Percentiles rank a stretch among this genome's conserved stretches.
These are phyloP conservation scores for Fusarium pseudocircinatum DNA, from an alignment of 2,329 filamentous ascomycete genomes.

Conservation along the genomic window DNA sequence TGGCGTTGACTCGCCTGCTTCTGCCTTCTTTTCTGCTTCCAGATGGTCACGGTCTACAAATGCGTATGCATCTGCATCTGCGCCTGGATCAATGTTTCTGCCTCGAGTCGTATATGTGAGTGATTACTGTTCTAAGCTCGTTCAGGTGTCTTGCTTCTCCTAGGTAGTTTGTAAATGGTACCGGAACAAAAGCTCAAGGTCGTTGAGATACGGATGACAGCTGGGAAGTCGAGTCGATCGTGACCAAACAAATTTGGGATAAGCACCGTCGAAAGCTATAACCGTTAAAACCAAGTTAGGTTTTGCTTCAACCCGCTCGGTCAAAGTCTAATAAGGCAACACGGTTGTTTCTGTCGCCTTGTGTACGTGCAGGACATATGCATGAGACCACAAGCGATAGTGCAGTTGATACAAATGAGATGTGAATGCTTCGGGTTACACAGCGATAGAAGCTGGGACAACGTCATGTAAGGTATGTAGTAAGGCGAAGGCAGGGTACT, in stretches of 20 bases:
- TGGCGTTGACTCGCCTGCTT: constrained; percentile 29
- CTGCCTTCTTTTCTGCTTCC: constrained; percentile 7
- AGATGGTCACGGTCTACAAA: constrained; percentile 3
- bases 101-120: constrained; percentile 10
- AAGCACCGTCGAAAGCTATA: constrained; percentile 9
- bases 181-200: background rate
- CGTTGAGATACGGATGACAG: background rate
- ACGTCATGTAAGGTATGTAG: constrained; percentile 29
- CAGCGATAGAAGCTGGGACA: constrained; percentile 22
- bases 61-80: constrained; percentile 23
- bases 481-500: background rate
- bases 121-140: constrained; percentile 8
- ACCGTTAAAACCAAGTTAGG: background rate
- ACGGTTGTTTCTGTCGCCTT: constrained; percentile 32
- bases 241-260: background rate
- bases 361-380: constrained; percentile 7
- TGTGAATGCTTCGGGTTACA: constrained; percentile 35
- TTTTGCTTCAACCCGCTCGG: constrained; percentile 14
- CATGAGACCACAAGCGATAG: constrained; percentile 13
- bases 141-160: constrained; percentile 4
- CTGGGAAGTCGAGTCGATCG: background rate
- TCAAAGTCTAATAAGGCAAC: constrained; percentile 27
- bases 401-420: constrained; percentile 25
- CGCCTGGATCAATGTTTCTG: constrained; percentile 18
- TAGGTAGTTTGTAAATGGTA: constrained; percentile 22